Evolutionary conservation across 768 basidiomycete species (phyloP).

Genomic region (Russula emetica): DNA sequence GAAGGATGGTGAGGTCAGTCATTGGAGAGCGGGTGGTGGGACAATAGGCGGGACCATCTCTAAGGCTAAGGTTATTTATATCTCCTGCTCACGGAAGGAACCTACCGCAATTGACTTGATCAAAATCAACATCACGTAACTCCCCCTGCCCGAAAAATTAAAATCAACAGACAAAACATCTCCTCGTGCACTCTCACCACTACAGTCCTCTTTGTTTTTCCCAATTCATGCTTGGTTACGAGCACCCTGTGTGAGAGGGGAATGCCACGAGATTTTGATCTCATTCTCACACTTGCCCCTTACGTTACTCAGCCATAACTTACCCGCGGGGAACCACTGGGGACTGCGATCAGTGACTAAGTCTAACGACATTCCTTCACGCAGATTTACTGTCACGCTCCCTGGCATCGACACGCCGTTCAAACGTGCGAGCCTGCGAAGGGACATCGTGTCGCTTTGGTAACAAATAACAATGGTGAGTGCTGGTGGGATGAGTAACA

Average conservation of each 20-base stretch:
- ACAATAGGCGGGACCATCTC: not conserved
- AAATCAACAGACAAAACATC: not conserved
- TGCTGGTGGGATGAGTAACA: not conserved
- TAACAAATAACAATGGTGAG: not conserved
- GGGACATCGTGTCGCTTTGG: not conserved
- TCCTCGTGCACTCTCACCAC: no score
- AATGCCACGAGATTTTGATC: not conserved
- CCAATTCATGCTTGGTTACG: conserved; percentile 12
- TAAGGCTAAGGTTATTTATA: not conserved
- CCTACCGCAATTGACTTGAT: no score
- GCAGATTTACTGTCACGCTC: conserved; percentile 10
- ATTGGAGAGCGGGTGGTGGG: conserved; percentile 6
- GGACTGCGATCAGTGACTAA: not conserved
- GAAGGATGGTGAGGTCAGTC: conserved; percentile 22
- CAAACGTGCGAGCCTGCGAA: conserved; percentile 9
- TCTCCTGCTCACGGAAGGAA: not conserved
- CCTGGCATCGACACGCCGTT: conserved; percentile 2
- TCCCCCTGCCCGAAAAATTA: no score
- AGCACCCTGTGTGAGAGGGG: conserved; percentile 4
- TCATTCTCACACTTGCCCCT: not conserved
- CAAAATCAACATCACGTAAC: no score
- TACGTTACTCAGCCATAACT: no score
- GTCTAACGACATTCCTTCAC: not conserved
- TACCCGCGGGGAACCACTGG: no score
- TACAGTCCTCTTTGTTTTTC: not conserved